Base-by-base conservation (phyloP, 2,329 filamentous ascomycete genomes). In the Colletotrichum sp. region DNA sequence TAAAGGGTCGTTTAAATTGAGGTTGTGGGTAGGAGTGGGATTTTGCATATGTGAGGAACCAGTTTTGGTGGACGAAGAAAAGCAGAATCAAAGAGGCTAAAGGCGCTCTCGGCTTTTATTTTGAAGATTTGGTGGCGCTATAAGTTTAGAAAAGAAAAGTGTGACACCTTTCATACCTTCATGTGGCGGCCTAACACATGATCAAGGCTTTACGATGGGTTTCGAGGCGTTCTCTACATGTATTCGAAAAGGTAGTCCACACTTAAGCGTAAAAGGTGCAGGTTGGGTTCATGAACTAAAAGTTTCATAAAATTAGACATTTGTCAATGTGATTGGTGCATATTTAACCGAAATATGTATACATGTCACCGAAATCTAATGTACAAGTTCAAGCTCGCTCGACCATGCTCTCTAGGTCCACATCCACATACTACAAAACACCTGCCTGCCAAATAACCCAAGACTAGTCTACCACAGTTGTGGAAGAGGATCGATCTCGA, bases 251-350 rank as follows among this genome's bases (percentile, higher is more conserved):
- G 44, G 12, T 13, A 22, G 10, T 4, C 2, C 10, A 22, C 1
- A 22, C 44, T 52, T 7, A 52, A 52, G 44, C 44, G n/a, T 9
- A 52, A 22, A 52, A 22, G 44, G n/a, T 52, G 10, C 10, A 22
- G 3, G n/a, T 8, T n/a, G 3, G 18, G 3, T 22, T 52, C 44
- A 8, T 13, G 6, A 52, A 1, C n/a, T 13, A 13, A 1, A 8
- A 0, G 0, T 8, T 22, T 48, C n/a, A 48, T 12, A 3, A 8
- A 7, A 10, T 2, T 8, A 18, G 44, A 13, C 10, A 48, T 48
- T 22, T 48, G 1, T 1, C 44, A 13, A 48, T 18, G 1, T 22
- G 0, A 48, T 3, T 22, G 6, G 10, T 48, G 44, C 2, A 13
- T 2, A 22, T 52, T 52, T 22, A 52, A 52, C 44, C 12, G 4